Evolutionary conservation across 2,329 filamentous ascomycete species (phyloP), one percentile per base, ranked within the genome.

Genomic region (Peltaster fructicola): DNA sequence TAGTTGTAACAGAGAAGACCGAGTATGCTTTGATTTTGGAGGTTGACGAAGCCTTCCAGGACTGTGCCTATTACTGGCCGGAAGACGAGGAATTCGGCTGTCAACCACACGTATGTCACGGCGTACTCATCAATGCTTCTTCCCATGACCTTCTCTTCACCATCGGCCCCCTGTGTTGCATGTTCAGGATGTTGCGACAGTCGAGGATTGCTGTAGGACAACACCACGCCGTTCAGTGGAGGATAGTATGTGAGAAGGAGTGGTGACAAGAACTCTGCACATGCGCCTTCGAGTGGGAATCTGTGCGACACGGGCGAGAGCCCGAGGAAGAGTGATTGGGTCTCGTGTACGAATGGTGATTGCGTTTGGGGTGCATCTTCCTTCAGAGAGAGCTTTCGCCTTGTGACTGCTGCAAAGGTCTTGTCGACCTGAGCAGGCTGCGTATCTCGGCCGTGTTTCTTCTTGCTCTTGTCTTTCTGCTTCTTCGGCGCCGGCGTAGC

Each of bases 1-100:
- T 81, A 69, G 49, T 85, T 85, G 54, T 81, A 84, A 48, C 81
- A 88, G 7, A 90, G 70, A 3, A 93, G 66, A 11, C 85, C 84
- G 5, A 98, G 63, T 44, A 93, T 81, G 5, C 80, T 81, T 39
- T 88, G 79, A 23, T 76, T 85, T 46, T 91, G 80, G 15, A 93
- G 60, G 41, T 85, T 88, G 28, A 93, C 66, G 37, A 65, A 73
- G 7, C 81, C 88, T 37, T 84, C 73, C 44, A 95, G 65, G 51
- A 65, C 70, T 6, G 72, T 68, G 17, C 79, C 78, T 22, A 68
- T 66, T 26, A 63, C 59, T 0, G 88, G 85, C 15, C 75, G 66
- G 47, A 92, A 90, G 10, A 95, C 56, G 21, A 90, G 61, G 33
- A 92, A 76, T 12, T 90, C 81, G 1, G 76, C 81, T 0, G 81